Base-by-base conservation (phyloP, 768 basidiomycete species). In the Boletus vinaceobasis region DNA sequence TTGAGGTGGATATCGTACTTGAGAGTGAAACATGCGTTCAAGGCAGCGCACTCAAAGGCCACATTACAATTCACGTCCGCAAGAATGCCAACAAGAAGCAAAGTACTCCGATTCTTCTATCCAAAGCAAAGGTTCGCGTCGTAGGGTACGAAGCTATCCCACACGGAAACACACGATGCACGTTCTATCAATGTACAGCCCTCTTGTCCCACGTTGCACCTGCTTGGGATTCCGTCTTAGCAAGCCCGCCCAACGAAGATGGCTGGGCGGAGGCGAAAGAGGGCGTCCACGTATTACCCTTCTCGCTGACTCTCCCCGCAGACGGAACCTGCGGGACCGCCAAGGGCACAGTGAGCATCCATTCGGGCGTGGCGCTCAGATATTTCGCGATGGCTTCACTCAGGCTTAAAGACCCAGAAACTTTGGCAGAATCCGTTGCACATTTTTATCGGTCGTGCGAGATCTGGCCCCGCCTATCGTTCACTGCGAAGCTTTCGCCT, bases 401-500 rank as follows among this genome's bases (percentile, higher is more conserved):
- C 60, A 88, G 87, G 70, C 79, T 95, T 53, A 88, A 87, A 68
- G 84, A 90, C 50, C 64, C 81, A 2, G 71, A 76, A 15, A 81
- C 81, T 5, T 74, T 75, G 27, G 79, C 79, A 60, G 78, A 82
- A 14, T 90, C 89, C 4, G 86, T 95, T 33, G 87, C 93, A 4
- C 93, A 97, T 71, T 93, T 95, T 69, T 96, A 94, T 68, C 84
- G 93, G 9, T 74, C 84, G 43, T 86, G 91, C 68, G 83, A 85
- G 50, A 75, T 95, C 29, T 92, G 86, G 82, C 92, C 93, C 1
- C 82, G 81, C 43, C 70, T 93, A 19, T 79, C 90, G 53, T 81
- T 87, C 4, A 71, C 78, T 19, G 52, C 74, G 5, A 75, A 85
- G 21, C 80, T 97, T 17, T 77, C 83, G 2, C 78, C 87, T 4